Conservation (phyloP, 805 yeast species). For the Yamadazyma takamatsuzukensis region DNA sequence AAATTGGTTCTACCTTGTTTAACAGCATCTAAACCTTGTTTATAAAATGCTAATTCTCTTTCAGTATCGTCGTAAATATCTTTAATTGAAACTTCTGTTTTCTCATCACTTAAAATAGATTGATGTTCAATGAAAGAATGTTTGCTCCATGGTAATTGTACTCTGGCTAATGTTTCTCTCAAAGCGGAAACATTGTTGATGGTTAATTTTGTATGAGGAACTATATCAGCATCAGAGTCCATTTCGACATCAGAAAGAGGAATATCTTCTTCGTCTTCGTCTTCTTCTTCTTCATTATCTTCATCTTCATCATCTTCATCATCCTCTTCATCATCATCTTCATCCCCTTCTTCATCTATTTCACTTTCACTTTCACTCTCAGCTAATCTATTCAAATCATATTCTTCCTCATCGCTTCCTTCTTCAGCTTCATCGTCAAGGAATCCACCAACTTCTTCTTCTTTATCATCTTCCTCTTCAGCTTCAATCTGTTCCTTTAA, state of each 20-base stretch:
- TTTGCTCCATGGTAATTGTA: slow-evolving; percentile 61
- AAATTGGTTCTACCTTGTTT: slow-evolving; percentile 63
- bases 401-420: slow-evolving; percentile 25
- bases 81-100: slow-evolving; percentile 63
- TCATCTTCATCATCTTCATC: slow-evolving; percentile 49
- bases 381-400: slow-evolving; percentile 53
- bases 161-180: slow-evolving; percentile 62
- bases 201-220: slow-evolving; percentile 87
- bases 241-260: slow-evolving; percentile 88
- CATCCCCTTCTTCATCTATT: slow-evolving; percentile 48
- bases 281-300: slow-evolving; percentile 55
- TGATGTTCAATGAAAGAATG: slow-evolving; percentile 83
- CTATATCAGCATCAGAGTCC: slow-evolving; percentile 92
- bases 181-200: slow-evolving; percentile 85
- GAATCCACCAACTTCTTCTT: slow-evolving; percentile 17
- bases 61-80: slow-evolving; percentile 95
- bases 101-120: slow-evolving; percentile 56
- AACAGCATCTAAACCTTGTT: slow-evolving; percentile 88
- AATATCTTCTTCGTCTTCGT: slow-evolving; percentile 70
- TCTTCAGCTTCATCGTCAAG: slow-evolving; percentile 37
- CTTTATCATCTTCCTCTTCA: slow-evolving; percentile 34
- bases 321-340: slow-evolving; percentile 43
- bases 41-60: slow-evolving; percentile 92
- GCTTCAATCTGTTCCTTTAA: slow-evolving; percentile 25
- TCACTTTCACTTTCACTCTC: slow-evolving; percentile 46